A percentile compares a stretch with the other conserved stretches of the same genome.
Conservation (phyloP, 163 green algal genomes). For the Prototheca wickerhamii region DNA sequence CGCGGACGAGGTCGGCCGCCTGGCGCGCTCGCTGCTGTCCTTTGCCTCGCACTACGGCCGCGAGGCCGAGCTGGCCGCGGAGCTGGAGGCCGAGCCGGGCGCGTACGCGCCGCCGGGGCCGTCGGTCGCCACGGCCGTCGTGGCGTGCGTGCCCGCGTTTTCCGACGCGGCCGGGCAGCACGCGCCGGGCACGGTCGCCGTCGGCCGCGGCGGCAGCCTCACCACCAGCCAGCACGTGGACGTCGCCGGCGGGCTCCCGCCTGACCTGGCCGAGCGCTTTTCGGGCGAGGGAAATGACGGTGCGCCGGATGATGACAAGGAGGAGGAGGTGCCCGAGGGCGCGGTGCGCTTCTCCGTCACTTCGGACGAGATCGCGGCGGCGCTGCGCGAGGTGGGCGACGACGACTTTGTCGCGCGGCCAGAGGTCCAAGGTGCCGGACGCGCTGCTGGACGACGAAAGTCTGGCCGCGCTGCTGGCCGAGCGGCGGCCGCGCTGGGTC, state of each 20-base stretch:
- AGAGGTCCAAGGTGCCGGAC: slow-evolving; percentile 74
- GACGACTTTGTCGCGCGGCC: slow-evolving; percentile 16
- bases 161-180: slow-evolving; percentile 52
- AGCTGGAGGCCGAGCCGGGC: slow-evolving; percentile 28
- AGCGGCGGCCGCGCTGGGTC: slow-evolving; percentile 61
- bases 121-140: slow-evolving; percentile 70
- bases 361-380: slow-evolving; percentile 47
- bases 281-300: no score
- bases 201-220: slow-evolving; percentile 46
- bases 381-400: slow-evolving; percentile 42
- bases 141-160: slow-evolving; percentile 87
- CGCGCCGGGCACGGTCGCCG: slow-evolving; percentile 28
- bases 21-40: slow-evolving; percentile 66
- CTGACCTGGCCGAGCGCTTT: slow-evolving; percentile 11
- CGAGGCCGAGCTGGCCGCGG: slow-evolving; percentile 24
- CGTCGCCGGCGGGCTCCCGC: slow-evolving; percentile 13
- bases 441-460: slow-evolving; percentile 59
- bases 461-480: slow-evolving; percentile 44
- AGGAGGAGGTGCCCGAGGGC: slow-evolving; percentile 61
- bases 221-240: slow-evolving; percentile 58
- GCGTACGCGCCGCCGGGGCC: slow-evolving; percentile 45
- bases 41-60: slow-evolving; percentile 81
- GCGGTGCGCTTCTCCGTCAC: slow-evolving; percentile 65
- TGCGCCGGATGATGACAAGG: no score
- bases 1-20: slow-evolving; percentile 72